Conservation (phyloP, 108 stramenopile species). For the Seminavis robusta region DNA sequence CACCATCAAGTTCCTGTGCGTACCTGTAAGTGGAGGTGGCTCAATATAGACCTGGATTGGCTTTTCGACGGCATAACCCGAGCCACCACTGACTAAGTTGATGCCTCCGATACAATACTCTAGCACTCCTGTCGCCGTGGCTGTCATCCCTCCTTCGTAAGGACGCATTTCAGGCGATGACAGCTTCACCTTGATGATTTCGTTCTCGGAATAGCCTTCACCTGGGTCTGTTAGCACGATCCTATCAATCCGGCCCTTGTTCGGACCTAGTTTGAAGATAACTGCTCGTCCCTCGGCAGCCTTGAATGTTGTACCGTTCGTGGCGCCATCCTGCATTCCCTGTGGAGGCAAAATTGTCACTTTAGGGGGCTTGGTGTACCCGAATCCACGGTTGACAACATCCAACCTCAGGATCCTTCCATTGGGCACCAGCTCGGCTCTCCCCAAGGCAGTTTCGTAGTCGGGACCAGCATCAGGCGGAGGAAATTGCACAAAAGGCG, state of each 20-base stretch:
- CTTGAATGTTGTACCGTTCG: background rate
- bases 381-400: constrained; percentile 55
- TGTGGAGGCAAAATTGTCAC: constrained; percentile 52
- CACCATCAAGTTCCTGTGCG: no score
- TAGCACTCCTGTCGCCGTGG: constrained; percentile 61
- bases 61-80: constrained; percentile 79
- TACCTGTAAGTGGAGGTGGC: constrained; percentile 67
- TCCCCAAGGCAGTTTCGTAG: constrained; percentile 52
- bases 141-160: constrained; percentile 40
- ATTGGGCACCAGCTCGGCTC: constrained; percentile 51
- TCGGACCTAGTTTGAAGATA: constrained; percentile 50
- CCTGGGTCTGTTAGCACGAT: constrained; percentile 62
- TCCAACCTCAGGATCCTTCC: constrained; percentile 69
- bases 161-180: constrained; percentile 41
- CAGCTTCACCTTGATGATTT: constrained; percentile 42
- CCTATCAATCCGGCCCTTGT: constrained; percentile 64
- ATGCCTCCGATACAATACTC: constrained; percentile 69
- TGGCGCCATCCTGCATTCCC: constrained; percentile 1
- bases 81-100: constrained; percentile 59
- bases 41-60: constrained; percentile 60
- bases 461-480: constrained; percentile 45
- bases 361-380: constrained; percentile 56
- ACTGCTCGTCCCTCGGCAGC: constrained; percentile 63
- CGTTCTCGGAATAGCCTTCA: constrained; percentile 54
- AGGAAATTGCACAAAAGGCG: constrained; percentile 57